phyloP scores from a whole-genome alignment of 352 stramenopile genomes.

The Nothophytophthora sp. region DNA sequence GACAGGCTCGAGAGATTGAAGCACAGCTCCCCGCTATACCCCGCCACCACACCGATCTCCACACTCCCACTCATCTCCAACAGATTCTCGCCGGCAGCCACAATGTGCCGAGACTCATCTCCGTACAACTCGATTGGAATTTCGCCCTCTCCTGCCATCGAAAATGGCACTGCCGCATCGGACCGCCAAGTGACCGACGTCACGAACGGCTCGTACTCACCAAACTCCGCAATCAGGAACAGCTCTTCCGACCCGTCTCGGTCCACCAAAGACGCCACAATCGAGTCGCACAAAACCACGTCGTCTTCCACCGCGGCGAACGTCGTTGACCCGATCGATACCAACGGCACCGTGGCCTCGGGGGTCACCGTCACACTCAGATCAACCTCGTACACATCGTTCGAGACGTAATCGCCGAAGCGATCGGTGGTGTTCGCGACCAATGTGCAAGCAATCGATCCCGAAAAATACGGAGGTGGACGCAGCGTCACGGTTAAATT shows the following conservation, averaged over 20 bases:
- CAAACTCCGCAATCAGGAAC: conserved; percentile 31
- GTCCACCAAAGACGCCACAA: conserved; percentile 33
- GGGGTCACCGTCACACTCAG: conserved; percentile 20
- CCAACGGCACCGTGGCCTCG: conserved; percentile 22
- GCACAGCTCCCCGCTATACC: conserved; percentile 20
- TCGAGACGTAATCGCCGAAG: conserved; percentile 11
- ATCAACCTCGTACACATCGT: conserved; percentile 10
- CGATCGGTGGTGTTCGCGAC: conserved; percentile 17
- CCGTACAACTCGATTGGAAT: conserved; percentile 10
- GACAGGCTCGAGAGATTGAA: conserved; percentile 14
- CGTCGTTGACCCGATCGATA: conserved; percentile 4
- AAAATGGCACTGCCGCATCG: conserved; percentile 6
- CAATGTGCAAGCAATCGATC: conserved; percentile 25
- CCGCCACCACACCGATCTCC: conserved; percentile 18
- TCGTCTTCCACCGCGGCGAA: conserved; percentile 29
- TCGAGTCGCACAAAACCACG: conserved; percentile 17
- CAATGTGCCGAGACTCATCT: conserved; percentile 2
- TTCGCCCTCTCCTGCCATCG: conserved; percentile 7
- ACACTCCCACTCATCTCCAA: conserved; percentile 22
- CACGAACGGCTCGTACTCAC: conserved; percentile 10
- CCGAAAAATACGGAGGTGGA: conserved; percentile 30
- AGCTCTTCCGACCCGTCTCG: conserved; percentile 35
- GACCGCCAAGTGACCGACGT: conserved; percentile 19
- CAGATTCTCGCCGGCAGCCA: conserved; percentile 2
- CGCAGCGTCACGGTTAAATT: conserved; percentile 20